phyloP scores from a whole-genome alignment of 768 basidiomycete species.

The Amanita rubescens region DNA sequence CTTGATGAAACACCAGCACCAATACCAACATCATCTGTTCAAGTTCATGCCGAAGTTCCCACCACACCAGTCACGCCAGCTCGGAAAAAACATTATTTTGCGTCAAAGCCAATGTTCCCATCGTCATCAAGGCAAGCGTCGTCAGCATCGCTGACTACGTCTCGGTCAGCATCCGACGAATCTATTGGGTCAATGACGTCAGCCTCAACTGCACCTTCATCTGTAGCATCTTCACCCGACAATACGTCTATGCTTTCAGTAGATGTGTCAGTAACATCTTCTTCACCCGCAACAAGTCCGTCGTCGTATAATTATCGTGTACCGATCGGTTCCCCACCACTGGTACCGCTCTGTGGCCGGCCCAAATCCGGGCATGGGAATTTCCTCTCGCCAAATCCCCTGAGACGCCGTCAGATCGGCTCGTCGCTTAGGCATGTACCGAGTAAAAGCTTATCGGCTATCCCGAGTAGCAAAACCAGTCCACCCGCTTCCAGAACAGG shows the following conservation, averaged over 20 bases:
- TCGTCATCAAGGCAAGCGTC: conserved; percentile 34
- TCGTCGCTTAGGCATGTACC: neutral
- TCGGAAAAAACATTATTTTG: conserved; percentile 31
- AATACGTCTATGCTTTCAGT: conserved; percentile 33
- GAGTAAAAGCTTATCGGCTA: conserved; percentile 1
- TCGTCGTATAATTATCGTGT: neutral
- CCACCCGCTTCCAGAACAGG: neutral
- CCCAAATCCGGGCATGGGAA: conserved; percentile 8
- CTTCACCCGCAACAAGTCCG: conserved; percentile 2
- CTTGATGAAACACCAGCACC: conserved; percentile 62
- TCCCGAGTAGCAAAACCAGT: conserved; percentile 1
- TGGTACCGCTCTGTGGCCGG: neutral
- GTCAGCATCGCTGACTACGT: conserved; percentile 27
- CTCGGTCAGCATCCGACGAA: conserved; percentile 29
- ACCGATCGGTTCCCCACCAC: neutral
- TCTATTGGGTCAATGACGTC: conserved; percentile 25
- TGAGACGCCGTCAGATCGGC: neutral
- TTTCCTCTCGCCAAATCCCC: conserved; percentile 64
- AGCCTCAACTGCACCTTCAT: conserved; percentile 36
- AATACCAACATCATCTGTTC: conserved; percentile 10
- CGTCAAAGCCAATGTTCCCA: conserved; percentile 27
- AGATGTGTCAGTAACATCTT: conserved; percentile 13
- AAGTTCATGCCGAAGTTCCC: conserved; percentile 17
- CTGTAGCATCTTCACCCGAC: conserved; percentile 30
- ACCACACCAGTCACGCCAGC: conserved; percentile 34